Evolutionary conservation across 2,329 filamentous ascomycete species (phyloP).

Genomic region (Colletotrichum eremochloae): DNA sequence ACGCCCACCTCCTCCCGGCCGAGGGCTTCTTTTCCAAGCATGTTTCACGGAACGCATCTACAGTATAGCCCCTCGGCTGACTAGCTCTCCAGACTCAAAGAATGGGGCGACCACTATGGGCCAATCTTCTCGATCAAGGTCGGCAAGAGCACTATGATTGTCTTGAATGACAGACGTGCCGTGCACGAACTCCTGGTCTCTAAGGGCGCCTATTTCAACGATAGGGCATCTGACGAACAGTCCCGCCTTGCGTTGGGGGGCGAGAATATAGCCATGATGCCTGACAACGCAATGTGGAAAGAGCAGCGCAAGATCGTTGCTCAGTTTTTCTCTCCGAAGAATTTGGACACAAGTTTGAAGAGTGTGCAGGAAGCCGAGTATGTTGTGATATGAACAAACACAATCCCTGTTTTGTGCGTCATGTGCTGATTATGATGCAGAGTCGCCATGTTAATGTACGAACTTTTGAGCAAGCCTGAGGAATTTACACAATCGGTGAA

Average conservation of each 20-base stretch:
- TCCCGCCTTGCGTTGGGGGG: neutral
- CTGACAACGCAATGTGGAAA: slow-evolving; percentile 61
- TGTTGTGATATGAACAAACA: neutral
- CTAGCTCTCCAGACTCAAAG: slow-evolving; percentile 51
- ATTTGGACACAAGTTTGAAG: slow-evolving; percentile 58
- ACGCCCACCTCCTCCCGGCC: slow-evolving; percentile 48
- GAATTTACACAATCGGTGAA: slow-evolving; percentile 12
- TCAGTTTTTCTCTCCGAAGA: slow-evolving; percentile 59
- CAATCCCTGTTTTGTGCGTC: rapidly evolving
- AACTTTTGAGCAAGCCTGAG: slow-evolving; percentile 23
- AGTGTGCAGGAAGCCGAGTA: slow-evolving; percentile 61
- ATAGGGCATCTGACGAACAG: slow-evolving; percentile 50
- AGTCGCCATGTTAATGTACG: slow-evolving; percentile 14
- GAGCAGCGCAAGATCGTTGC: slow-evolving; percentile 60
- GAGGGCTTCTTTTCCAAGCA: slow-evolving; percentile 34
- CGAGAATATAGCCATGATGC: slow-evolving; percentile 51
- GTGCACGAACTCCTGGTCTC: slow-evolving; percentile 61
- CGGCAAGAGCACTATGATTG: slow-evolving; percentile 54
- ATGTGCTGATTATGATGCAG: slow-evolving; percentile 16
- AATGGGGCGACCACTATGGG: slow-evolving; percentile 60
- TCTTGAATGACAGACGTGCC: slow-evolving; percentile 56
- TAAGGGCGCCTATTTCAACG: slow-evolving; percentile 57
- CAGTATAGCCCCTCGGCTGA: neutral
- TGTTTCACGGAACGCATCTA: neutral
- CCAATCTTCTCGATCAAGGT: slow-evolving; percentile 58